A percentile compares a stretch with the other conserved stretches of the same genome.
Conservation (phyloP, 164 flowering plant genomes). For the Tetrastigma voinierianum region DNA sequence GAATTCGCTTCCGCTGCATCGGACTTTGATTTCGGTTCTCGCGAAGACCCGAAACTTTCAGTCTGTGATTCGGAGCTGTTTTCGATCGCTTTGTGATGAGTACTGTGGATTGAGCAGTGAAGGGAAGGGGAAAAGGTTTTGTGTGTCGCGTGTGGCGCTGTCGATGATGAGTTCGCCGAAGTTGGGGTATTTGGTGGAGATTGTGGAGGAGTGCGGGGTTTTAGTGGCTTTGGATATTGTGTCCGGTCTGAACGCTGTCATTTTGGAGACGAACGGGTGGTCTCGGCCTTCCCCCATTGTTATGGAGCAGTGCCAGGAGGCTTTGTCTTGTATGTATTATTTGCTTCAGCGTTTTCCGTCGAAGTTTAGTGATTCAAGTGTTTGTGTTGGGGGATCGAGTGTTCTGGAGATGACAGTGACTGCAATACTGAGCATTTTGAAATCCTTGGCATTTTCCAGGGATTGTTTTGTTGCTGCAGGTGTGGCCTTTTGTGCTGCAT, state of each 20-base stretch:
- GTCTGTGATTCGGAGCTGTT: slow-evolving; percentile 42
- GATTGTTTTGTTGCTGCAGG: slow-evolving; percentile 97
- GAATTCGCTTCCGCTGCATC: slow-evolving; percentile 78
- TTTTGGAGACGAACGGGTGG: slow-evolving; percentile 50
- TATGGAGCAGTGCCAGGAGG: slow-evolving; percentile 97
- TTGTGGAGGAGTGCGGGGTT: slow-evolving; percentile 67
- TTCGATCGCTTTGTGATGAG: slow-evolving; percentile 56
- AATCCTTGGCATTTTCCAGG: slow-evolving; percentile 73
- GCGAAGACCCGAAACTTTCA: slow-evolving; percentile 41
- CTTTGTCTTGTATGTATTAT: slow-evolving; percentile 89
- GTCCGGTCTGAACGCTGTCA: slow-evolving; percentile 50
- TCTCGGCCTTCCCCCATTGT: slow-evolving; percentile 82
- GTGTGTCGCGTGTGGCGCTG: slow-evolving; percentile 64
- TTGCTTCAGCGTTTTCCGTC: slow-evolving; percentile 83
- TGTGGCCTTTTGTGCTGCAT: slow-evolving; percentile 83
- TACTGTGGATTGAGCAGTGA: slow-evolving; percentile 43
- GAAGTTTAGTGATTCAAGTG: slow-evolving; percentile 36
- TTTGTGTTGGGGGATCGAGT: slow-evolving; percentile 16
- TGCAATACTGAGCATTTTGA: slow-evolving; percentile 54
- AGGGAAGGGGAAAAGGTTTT: slow-evolving; percentile 67
- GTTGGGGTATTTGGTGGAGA: slow-evolving; percentile 64
- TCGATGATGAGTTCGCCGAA: slow-evolving; percentile 84
- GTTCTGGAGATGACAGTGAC: slow-evolving; percentile 45
- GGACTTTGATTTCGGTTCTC: slow-evolving; percentile 59
- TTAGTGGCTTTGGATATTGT: slow-evolving; percentile 61